Evolutionary conservation across 257 asterid genomes (phyloP).

Genomic region (Coffea eugenioides): DNA sequence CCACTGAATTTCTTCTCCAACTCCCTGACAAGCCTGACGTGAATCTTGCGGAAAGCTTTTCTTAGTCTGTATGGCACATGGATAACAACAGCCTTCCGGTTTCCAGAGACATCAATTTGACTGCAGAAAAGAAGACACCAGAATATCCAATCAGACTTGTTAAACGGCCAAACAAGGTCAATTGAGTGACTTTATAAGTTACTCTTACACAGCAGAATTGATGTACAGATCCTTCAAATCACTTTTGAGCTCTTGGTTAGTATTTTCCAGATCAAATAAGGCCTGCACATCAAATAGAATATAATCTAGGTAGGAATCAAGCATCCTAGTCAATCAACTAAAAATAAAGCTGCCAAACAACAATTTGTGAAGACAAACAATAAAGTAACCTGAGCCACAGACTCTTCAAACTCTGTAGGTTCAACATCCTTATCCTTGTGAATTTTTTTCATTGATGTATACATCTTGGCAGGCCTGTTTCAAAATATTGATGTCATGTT

Average conservation of each 20-base stretch:
- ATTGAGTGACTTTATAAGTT: not conserved
- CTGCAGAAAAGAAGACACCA: constrained; percentile 32
- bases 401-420: constrained; percentile 84
- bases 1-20: constrained; percentile 97
- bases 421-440: constrained; percentile 79
- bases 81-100: constrained; percentile 83
- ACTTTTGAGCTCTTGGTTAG: constrained; percentile 80
- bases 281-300: constrained; percentile 39
- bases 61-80: constrained; percentile 81
- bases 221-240: constrained; percentile 84
- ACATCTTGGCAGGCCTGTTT: constrained; percentile 60
- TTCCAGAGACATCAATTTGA: constrained; percentile 73
- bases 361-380: not conserved
- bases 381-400: constrained; percentile 69
- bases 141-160: not conserved
- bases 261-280: constrained; percentile 76
- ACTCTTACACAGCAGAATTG: constrained; percentile 73
- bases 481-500: not conserved
- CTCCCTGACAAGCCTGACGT: constrained; percentile 77
- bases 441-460: constrained; percentile 62
- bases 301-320: not conserved
- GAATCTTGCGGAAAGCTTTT: constrained; percentile 89
- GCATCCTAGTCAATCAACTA: not conserved
- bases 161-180: not conserved
- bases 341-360: not conserved